Evolutionary conservation across 164 flowering plant genomes (phyloP).

Genomic region (Magnolia kwangsiensis): DNA sequence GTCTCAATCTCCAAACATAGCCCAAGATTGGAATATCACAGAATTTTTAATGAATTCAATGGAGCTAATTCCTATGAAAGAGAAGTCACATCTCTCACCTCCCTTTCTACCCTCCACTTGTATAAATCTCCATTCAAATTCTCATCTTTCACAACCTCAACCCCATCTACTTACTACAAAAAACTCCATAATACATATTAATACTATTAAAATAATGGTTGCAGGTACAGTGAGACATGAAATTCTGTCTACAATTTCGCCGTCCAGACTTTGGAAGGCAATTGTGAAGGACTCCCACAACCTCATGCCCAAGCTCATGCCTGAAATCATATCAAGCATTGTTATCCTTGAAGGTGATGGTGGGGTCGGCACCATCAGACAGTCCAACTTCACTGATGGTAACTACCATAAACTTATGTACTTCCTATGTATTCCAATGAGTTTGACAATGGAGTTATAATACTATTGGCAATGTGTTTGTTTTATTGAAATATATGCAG

Average conservation of each 20-base stretch:
- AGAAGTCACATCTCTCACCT: neutral
- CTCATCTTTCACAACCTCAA: neutral
- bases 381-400: conserved; percentile 7
- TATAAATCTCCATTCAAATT: neutral
- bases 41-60: neutral
- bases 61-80: neutral
- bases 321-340: neutral
- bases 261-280: conserved; percentile 1
- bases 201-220: neutral
- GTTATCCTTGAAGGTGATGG: conserved; percentile 1
- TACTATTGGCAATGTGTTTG: too few relatives aligned
- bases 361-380: conserved; percentile 1
- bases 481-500: neutral
- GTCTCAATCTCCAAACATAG: neutral
- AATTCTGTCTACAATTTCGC: neutral
- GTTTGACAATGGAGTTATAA: too few relatives aligned
- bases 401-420: neutral
- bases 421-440: too few relatives aligned
- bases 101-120: neutral
- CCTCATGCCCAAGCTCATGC: conserved; percentile 10
- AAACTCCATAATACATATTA: neutral
- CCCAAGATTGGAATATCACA: neutral
- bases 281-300: conserved; percentile 4
- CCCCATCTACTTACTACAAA: neutral
- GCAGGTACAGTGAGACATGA: conserved; percentile 3